These are phyloP conservation scores for Glaciozyma antarctica DNA, from an alignment of 768 basidiomycete genomes.

Conservation along the genomic window DNA sequence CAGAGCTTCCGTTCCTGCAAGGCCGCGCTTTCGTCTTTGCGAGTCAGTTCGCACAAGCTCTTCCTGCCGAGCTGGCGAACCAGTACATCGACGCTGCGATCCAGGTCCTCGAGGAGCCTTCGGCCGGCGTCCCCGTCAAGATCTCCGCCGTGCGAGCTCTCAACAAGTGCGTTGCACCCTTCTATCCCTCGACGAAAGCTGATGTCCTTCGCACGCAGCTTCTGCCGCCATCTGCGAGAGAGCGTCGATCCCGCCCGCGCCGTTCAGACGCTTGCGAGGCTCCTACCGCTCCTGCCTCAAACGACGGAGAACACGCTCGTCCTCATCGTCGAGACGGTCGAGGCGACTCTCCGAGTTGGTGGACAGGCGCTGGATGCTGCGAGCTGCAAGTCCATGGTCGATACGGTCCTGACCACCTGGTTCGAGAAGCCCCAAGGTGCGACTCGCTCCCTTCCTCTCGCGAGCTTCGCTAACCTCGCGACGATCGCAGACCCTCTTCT, in stretches of 20 bases:
- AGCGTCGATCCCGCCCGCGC: slow-evolving; percentile 53
- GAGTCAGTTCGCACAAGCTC: slow-evolving; percentile 67
- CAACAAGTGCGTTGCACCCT: slow-evolving; percentile 59
- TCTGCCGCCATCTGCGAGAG: slow-evolving; percentile 44
- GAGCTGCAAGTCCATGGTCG: slow-evolving; percentile 57
- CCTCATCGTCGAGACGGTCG: slow-evolving; percentile 74
- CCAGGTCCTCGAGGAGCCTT: slow-evolving; percentile 64
- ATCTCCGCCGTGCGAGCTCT: slow-evolving; percentile 88
- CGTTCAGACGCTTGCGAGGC: slow-evolving; percentile 62
- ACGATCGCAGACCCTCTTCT: slow-evolving; percentile 68
- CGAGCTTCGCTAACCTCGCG: background rate
- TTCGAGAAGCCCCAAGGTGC: slow-evolving; percentile 73
- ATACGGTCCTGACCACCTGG: slow-evolving; percentile 70
- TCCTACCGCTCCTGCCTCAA: slow-evolving; percentile 69
- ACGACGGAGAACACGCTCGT: slow-evolving; percentile 82
- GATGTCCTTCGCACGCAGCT: slow-evolving; percentile 37
- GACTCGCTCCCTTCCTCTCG: background rate
- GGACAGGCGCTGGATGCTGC: slow-evolving; percentile 43
- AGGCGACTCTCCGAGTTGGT: slow-evolving; percentile 65
- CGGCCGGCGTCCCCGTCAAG: slow-evolving; percentile 76
- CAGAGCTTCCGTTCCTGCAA: slow-evolving; percentile 85
- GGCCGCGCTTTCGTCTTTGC: slow-evolving; percentile 92
- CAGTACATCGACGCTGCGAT: slow-evolving; percentile 84
- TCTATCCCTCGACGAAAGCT: background rate
- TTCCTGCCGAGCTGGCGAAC: slow-evolving; percentile 61